Conservation (phyloP, 2,329 filamentous ascomycete genomes). For the Nectriaceae sp. region DNA sequence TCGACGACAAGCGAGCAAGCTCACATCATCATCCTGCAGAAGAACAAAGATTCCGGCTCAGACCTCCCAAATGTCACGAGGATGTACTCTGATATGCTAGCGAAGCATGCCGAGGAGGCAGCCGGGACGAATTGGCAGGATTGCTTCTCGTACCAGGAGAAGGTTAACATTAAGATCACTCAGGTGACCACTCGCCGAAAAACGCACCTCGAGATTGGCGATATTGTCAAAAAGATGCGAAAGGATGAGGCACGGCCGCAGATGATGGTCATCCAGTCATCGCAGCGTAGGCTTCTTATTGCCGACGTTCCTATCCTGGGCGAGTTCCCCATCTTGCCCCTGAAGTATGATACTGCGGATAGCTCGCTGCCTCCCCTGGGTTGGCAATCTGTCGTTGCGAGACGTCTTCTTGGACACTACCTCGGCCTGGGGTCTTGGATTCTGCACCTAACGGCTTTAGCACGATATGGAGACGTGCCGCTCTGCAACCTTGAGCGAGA, state of each 20-base stretch:
- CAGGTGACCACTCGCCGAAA: constrained; percentile 90
- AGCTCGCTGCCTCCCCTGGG: constrained; percentile 87
- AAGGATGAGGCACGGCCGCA: constrained; percentile 80
- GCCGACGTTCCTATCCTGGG: constrained; percentile 83
- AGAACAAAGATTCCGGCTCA: constrained; percentile 72
- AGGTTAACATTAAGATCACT: constrained; percentile 79
- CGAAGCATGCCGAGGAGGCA: constrained; percentile 65
- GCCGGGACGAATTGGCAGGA: constrained; percentile 74
- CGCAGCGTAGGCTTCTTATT: constrained; percentile 75
- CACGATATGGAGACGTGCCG: constrained; percentile 90
- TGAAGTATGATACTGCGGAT: constrained; percentile 82
- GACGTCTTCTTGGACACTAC: constrained; percentile 85
- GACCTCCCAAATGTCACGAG: constrained; percentile 89
- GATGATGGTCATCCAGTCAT: constrained; percentile 88
- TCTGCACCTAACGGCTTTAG: constrained; percentile 80
- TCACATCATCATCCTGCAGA: constrained; percentile 85
- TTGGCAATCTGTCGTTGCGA: constrained; percentile 89
- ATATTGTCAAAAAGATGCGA: constrained; percentile 86
- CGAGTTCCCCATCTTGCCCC: constrained; percentile 79
- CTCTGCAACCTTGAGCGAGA: constrained; percentile 94
- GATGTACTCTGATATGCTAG: constrained; percentile 78
- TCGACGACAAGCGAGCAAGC: constrained; percentile 80
- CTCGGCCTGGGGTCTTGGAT: constrained; percentile 93
- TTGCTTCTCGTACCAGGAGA: constrained; percentile 84
- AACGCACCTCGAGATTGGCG: constrained; percentile 83